Evolutionary conservation across 2,329 filamentous ascomycete genomes (phyloP), one percentile per base, ranked within the genome.

Genomic region (Cadophora luteo-olivacea): DNA sequence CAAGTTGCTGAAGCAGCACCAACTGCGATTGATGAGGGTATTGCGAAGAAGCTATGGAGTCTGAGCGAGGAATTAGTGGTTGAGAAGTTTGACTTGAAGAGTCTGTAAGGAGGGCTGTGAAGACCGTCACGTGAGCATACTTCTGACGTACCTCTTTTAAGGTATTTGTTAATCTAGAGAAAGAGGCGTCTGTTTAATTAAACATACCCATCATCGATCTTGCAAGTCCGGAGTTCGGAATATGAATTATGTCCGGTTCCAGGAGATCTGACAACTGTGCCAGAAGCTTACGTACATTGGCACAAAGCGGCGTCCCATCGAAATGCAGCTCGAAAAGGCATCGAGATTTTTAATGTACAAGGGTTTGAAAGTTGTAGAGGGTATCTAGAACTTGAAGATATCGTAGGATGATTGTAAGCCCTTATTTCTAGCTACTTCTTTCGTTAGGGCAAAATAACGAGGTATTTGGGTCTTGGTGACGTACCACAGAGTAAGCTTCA

Each of bases 51-150:
- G 14, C 41, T 65, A 19, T 65, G 64, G 64, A 22, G 6, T 33
- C 36, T 65, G 64, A 65, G 64, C n/a, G 64, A 65, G 41, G 54
- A 60, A 19, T 60, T 65, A 38, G 54, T 65, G 22, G 54, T 38
- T 4, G 54, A 65, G 41, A 65, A 65, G 32, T 65, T 65, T 32
- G 24, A 45, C 19, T 60, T 65, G 62, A 48, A 41, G n/a, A 54
- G 51, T 54, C 51, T 54, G 4, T 64, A 12, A 64, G 19, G 1
- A 25, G 54, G 32, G 11, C 16, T 14, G 6, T 38, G 36, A 5
- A 3, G 5, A 29, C 5, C 3, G 36, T 38, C 36, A 38, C 36
- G 36, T 38, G 36, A 38, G 36, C 36, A 8, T 9, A 38, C 3
- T n/a, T n/a, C n/a, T n/a, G n/a, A n/a, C n/a, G n/a, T n/a, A n/a